A percentile compares a stretch with the other conserved stretches of the same genome.
Evolutionary conservation across 2,329 filamentous ascomycete genomes (phyloP).

Genomic region (Shiraia bambusicola): DNA sequence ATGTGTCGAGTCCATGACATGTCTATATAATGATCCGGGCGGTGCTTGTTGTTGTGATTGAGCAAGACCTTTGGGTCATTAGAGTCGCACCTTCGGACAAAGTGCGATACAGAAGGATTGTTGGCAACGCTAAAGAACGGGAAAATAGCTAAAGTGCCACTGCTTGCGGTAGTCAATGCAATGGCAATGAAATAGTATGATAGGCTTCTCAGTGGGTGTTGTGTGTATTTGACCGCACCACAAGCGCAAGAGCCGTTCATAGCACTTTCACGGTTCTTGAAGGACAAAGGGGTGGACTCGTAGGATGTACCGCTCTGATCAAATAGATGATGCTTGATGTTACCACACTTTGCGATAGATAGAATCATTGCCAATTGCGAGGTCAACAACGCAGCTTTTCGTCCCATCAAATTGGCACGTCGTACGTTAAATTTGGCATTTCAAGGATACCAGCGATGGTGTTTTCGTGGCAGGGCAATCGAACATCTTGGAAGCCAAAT

Average conservation of each 20-base stretch:
- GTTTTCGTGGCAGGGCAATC: no score
- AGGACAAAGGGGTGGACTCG: background rate
- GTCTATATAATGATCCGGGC: background rate
- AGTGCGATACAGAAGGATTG: conserved; percentile 28
- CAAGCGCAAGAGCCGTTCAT: conserved; percentile 60
- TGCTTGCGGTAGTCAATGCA: conserved; percentile 67
- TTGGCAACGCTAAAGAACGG: conserved; percentile 62
- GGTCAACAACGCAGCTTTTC: background rate
- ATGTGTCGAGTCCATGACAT: background rate
- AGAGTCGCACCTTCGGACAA: conserved; percentile 22
- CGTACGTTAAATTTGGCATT: no score
- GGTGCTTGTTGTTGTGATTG: no score
- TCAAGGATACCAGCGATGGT: no score
- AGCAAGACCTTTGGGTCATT: conserved; percentile 4
- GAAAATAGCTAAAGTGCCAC: conserved; percentile 69
- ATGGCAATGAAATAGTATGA: conserved; percentile 71
- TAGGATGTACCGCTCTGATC: no score
- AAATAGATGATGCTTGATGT: no score
- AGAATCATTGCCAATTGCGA: no score
- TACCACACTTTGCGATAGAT: no score
- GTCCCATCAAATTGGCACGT: no score
- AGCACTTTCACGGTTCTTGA: background rate
- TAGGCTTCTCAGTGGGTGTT: conserved; percentile 60
- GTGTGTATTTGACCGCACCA: conserved; percentile 62
- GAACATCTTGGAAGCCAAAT: no score